Evolutionary conservation across 2,329 filamentous ascomycete species (phyloP).

Genomic region (Colletotrichum costaricense): DNA sequence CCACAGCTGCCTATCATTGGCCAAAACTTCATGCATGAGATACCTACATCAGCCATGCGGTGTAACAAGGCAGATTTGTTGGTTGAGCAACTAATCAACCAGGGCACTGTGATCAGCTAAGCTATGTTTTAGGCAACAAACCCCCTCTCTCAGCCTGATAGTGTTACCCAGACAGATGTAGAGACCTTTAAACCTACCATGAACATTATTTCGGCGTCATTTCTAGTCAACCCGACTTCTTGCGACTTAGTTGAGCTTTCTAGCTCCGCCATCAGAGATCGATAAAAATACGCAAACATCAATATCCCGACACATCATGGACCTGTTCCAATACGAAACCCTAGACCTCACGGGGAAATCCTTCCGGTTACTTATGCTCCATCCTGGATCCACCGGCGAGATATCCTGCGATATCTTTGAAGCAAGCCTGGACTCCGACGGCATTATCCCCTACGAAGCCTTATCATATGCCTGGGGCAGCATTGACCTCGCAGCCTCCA

Average conservation of each 20-base stretch:
- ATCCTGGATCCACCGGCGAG: neutral
- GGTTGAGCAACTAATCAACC: too few species aligned
- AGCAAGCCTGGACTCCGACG: neutral
- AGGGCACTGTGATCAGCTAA: too few species aligned
- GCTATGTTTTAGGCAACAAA: too few species aligned
- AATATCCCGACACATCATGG: neutral
- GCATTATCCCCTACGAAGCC: neutral
- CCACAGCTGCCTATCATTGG: too few species aligned
- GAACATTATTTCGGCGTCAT: accelerated
- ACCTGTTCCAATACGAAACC: neutral
- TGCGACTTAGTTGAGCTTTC: accelerated
- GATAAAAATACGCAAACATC: too few species aligned
- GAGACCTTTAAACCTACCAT: too few species aligned
- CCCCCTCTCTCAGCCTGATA: too few species aligned
- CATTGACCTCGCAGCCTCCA: neutral
- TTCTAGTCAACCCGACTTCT: too few species aligned
- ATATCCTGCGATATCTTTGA: constrained; percentile 6
- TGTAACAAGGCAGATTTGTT: too few species aligned
- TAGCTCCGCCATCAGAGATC: too few species aligned
- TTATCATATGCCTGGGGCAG: neutral
- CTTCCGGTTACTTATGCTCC: constrained; percentile 3
- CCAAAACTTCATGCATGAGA: too few species aligned
- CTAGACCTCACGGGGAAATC: neutral
- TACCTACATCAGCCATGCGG: too few species aligned
- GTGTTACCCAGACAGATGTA: accelerated